Conservation (phyloP, 192 early-diverging fungal genomes). For the Coemansia sp. region DNA sequence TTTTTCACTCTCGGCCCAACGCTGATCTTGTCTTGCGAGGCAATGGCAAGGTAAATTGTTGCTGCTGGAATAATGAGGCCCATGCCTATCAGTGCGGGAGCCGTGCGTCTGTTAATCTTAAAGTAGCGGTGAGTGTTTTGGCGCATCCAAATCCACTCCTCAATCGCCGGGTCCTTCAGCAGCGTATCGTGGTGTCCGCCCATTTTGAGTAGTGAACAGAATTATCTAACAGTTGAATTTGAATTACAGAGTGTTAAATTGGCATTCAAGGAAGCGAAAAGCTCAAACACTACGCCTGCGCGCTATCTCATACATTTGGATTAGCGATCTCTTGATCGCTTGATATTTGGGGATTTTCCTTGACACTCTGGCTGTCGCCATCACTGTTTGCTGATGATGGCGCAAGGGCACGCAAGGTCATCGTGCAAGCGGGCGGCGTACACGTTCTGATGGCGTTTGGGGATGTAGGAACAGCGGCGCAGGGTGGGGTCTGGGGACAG, state of each 20-base stretch:
- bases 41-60: slow-evolving; percentile 25
- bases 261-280: neutral
- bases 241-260: neutral
- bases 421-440: neutral
- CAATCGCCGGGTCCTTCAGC: slow-evolving; percentile 58
- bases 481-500: neutral
- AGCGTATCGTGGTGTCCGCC: slow-evolving; percentile 51
- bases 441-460: neutral
- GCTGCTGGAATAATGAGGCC: slow-evolving; percentile 39
- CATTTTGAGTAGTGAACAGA: slow-evolving; percentile 19
- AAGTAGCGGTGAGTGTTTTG: slow-evolving; percentile 58
- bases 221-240: neutral
- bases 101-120: slow-evolving; percentile 52
- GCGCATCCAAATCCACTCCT: slow-evolving; percentile 60
- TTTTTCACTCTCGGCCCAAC: slow-evolving; percentile 46
- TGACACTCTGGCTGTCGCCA: neutral
- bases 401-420: slow-evolving; percentile 7
- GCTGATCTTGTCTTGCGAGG: slow-evolving; percentile 39
- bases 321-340: neutral
- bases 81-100: slow-evolving; percentile 46
- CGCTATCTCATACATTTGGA: neutral
- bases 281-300: neutral
- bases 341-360: neutral
- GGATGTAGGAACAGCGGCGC: neutral
- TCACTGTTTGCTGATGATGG: neutral